phyloP scores from a whole-genome alignment of 2,329 filamentous ascomycete genomes.

The Coleophoma crateriformis region DNA sequence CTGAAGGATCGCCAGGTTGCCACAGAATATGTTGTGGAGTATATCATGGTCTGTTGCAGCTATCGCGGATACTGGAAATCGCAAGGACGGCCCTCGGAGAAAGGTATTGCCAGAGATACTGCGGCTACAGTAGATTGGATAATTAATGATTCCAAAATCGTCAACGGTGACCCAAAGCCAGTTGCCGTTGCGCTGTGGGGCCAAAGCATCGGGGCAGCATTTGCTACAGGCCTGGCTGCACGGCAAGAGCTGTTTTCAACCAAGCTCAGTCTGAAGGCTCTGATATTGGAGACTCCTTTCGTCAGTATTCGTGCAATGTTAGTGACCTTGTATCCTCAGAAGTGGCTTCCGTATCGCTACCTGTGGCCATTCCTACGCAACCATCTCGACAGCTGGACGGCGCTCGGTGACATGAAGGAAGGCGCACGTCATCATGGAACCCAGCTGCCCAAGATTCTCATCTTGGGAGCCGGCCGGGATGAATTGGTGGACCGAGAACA shows the following conservation, averaged over 20 bases:
- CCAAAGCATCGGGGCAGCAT: conserved; percentile 69
- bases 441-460: conserved; percentile 4
- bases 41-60: conserved; percentile 49
- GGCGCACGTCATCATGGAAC: conserved; percentile 18
- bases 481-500: conserved; percentile 52
- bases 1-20: conserved; percentile 25
- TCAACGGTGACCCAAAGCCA: conserved; percentile 21
- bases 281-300: conserved; percentile 75
- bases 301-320: conserved; percentile 67
- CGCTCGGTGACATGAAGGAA: conserved; percentile 38
- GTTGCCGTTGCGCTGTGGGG: conserved; percentile 61
- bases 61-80: conserved; percentile 66
- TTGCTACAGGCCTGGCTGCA: conserved; percentile 50
- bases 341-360: conserved; percentile 73
- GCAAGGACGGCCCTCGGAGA: conserved; percentile 62
- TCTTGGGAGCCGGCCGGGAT: conserved; percentile 49
- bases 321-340: conserved; percentile 67
- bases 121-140: conserved; percentile 61
- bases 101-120: conserved; percentile 64
- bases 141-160: conserved; percentile 25
- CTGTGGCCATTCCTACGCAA: conserved; percentile 69
- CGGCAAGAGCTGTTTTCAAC: conserved; percentile 7
- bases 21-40: conserved; percentile 21
- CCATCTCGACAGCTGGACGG: conserved; percentile 48
- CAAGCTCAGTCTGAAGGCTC: conserved; percentile 27